Base-by-base conservation (phyloP, 1,139 yeast genomes). In the Suhomyces yuchorum region DNA sequence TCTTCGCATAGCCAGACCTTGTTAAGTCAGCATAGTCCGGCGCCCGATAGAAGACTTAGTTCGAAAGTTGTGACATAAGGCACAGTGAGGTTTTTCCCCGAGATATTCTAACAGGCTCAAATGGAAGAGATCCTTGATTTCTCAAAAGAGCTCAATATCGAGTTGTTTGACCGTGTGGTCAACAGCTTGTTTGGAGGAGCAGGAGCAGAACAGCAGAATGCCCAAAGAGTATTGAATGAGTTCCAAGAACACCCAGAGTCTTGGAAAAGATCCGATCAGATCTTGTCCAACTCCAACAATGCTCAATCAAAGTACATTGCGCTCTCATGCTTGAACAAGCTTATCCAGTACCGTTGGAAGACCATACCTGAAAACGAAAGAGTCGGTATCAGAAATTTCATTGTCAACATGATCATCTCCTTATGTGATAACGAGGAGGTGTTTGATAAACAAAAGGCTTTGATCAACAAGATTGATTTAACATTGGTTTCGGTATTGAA, bases 181-280 rank as follows among this genome's bases (percentile, higher is more conserved):
- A 87, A 84, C 50, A 80, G 95, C n/a, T 90, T 93, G 66, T 93
- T 86, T 68, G 80, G 79, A 53, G 96, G 96, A 7, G 77, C 88
- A 8, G 97, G 96, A 24, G 76, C 80, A 15, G 88, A 82, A 57
- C 96, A 92, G 60, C 85, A 85, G 58, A 78, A 80, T 54, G 99
- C 99, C 11, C 97, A 90, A 68, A 76, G 77, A 42, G 77, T 91
- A 5, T 78, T 93, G 62, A 91, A 93, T 42, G 85, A 85, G 69
- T 92, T 93, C 66, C 97, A 95, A 68, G 96, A 91, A 54, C 87
- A 91, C 66, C 95, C 95, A 2, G 97, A 93, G 58, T 87, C 97
- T 28, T 93, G 99, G 99, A 90, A 88, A 57, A 82, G 87, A 51
- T 95, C 96, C 26, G 98, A 93, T 62, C 84, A 87, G 65, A 92